Evolutionary conservation across 2,329 filamentous ascomycete genomes (phyloP), one percentile per base, ranked within the genome.

Genomic region (Mollisia scopiformis): DNA sequence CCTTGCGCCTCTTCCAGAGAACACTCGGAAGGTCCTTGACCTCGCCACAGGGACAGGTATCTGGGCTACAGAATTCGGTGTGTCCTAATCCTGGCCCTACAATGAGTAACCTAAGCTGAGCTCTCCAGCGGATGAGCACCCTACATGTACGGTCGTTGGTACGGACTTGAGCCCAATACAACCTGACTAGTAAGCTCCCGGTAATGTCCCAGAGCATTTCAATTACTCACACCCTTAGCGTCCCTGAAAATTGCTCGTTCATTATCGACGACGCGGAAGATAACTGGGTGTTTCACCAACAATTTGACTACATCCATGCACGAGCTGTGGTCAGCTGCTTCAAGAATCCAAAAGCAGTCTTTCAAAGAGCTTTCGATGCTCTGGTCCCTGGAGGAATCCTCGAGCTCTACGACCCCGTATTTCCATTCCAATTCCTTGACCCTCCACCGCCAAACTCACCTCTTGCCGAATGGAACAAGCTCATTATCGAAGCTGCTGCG

Each of bases 81-180:
- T 68, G 80, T 84, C 3, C 7, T 25, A 7, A 2, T 33, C 14
- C 16, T 6, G 16, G n/a, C 13, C 1, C 25, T 19, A n/a, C 14
- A 7, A n/a, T 8, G 80, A 81, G 85, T 5, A 28, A 10, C 2
- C 47, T 30, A 4, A 25, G n/a, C 23, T 58, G n/a, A 58, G 16
- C 19, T 23, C 3, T 28, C 13, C 19, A 58, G 60, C 60, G 16
- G 41, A 59, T 6, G 50, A 62, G 23, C 56, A 62, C 41, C 55
- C 55, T 25, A 14, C 19, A 41, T 50, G 54, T 31, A 27, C 14
- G 13, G 73, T 80, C 11, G 46, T 61, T 6, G 87, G 85, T 33
- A 88, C 84, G 6, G 88, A 90, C 68, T 77, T 90, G 2, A 89
- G 86, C 1, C 86, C 87, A 1, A 85, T 89, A 21, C 87, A 90